Percentiles rank a stretch among this genome's conserved stretches.
These are phyloP conservation scores for Tylopilus plumbeoviolaceoides DNA, from an alignment of 768 basidiomycete genomes.

Conservation along the genomic window DNA sequence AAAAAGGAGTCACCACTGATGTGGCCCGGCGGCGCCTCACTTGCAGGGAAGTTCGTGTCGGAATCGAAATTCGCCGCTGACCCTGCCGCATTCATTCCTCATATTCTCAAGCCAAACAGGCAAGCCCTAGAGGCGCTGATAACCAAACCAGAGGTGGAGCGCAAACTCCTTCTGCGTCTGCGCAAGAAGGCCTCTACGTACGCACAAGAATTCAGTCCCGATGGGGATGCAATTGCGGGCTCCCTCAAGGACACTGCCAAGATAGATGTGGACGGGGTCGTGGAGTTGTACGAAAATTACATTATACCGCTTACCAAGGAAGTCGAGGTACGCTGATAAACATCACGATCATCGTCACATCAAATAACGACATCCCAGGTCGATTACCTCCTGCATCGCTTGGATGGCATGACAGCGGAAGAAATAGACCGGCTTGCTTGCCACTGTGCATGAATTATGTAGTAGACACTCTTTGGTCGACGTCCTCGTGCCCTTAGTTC, in stretches of 20 bases:
- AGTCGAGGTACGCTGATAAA: constrained; percentile 74
- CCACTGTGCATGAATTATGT: constrained; percentile 9
- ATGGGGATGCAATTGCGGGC: constrained; percentile 48
- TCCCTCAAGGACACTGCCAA: constrained; percentile 44
- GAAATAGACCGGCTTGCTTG: constrained; percentile 65
- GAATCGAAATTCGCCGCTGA: constrained; percentile 92
- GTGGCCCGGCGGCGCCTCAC: too few species aligned
- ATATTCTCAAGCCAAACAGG: constrained; percentile 78
- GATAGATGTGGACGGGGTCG: constrained; percentile 91
- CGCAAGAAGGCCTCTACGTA: constrained; percentile 78
- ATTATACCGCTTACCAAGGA: constrained; percentile 98
- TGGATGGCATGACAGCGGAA: constrained; percentile 79
- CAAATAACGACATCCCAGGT: constrained; percentile 49
- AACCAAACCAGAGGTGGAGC: constrained; percentile 97
- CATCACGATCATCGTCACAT: background rate
- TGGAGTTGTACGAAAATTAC: constrained; percentile 89
- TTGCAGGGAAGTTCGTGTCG: constrained; percentile 93
- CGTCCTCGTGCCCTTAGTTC: constrained; percentile 4
- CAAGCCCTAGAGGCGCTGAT: constrained; percentile 80
- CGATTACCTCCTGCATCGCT: constrained; percentile 87
- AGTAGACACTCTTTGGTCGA: background rate
- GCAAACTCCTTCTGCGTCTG: constrained; percentile 73
- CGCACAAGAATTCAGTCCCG: constrained; percentile 78
- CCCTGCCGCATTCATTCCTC: constrained; percentile 87
- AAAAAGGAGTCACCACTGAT: too few species aligned